A percentile compares a stretch with the other conserved stretches of the same genome.
These are phyloP conservation scores for Allium fistulosum DNA, from an alignment of 106 monocot genomes.

Conservation along the genomic window DNA sequence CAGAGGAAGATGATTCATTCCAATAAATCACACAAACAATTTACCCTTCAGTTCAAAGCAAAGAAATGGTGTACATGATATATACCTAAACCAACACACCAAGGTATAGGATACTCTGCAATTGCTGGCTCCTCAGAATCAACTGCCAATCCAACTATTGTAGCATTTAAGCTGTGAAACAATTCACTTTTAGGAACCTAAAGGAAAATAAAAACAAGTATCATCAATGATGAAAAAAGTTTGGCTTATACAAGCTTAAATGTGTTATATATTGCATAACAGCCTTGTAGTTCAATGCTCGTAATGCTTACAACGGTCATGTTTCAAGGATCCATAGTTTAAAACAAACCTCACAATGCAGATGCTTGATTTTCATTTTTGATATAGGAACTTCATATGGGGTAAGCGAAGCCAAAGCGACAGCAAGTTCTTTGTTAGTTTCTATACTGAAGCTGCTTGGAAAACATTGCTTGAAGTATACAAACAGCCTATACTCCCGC, in stretches of 20 bases:
- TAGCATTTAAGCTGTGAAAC: constrained; percentile 85
- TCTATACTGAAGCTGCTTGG: constrained; percentile 28
- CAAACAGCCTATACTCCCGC: constrained; percentile 45
- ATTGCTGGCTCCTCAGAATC: constrained; percentile 20
- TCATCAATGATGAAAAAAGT: not conserved
- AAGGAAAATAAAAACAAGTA: not conserved
- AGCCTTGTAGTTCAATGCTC: not conserved
- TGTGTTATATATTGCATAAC: not conserved
- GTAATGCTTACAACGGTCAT: not conserved
- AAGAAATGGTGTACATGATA: not conserved
- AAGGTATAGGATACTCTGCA: constrained; percentile 25
- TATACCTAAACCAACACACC: constrained; percentile 87
- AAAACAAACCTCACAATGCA: constrained; percentile 56
- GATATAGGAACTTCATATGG: constrained; percentile 82
- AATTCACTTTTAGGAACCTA: constrained; percentile 70
- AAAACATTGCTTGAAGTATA: constrained; percentile 76
- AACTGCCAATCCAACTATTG: constrained; percentile 76
- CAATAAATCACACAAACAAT: not conserved
- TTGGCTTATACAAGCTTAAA: not conserved
- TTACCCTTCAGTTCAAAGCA: not conserved
- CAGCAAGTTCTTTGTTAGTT: constrained; percentile 67
- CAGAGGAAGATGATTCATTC: not conserved
- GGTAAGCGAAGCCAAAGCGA: constrained; percentile 72
- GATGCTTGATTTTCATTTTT: constrained; percentile 52
- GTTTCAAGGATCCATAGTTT: not conserved